Evolutionary conservation across 1,284 basidiomycete genomes (phyloP), one percentile per base, ranked within the genome.

Genomic region (Boletus coffeatus): DNA sequence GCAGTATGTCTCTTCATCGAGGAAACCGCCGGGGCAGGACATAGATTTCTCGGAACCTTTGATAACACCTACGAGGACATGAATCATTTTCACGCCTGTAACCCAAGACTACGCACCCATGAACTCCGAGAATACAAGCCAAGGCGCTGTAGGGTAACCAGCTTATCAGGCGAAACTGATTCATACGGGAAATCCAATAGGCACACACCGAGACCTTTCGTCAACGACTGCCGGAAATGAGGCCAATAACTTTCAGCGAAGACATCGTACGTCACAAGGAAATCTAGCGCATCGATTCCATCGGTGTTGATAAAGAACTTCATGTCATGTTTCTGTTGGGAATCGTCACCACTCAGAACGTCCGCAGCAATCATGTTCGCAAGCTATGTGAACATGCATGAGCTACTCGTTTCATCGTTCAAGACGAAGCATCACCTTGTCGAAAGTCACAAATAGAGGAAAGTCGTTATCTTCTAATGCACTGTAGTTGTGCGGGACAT

Each of bases 391-490:
- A 55, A 29, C 14, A 66, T 34, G 71, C 46, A 11, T 1, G 43
- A 52, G 50, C 50, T 14, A 52, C 25, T 29, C 13, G 13, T 52
- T 25, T 52, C 18, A n/a, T 2, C 16, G 13, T 11, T 55, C 4
- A 6, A 29, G 48, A 46, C 21, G 18, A 60, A 32, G 56, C 66
- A 76, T 43, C 64, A 88, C 89, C 64, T 80, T 78, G 65, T 89
- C 82, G 56, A 84, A 87, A 0, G 87, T 88, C 9, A 89, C 69
- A 64, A 92, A 92, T 62, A 91, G 71, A 0, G 89, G 90, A 64
- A 90, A 92, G 68, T 92, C 83, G 1, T 77, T 69, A 41, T 87
- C 87, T 34, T 77, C 68, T 4, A 91, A 74, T 16, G 81, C 78
- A 43, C 85, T 85, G 66, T 83, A 90, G n/a, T 72, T 77, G 21